phyloP scores from a whole-genome alignment of 2,329 filamentous ascomycete genomes.

The Graphilbum fragrans region DNA sequence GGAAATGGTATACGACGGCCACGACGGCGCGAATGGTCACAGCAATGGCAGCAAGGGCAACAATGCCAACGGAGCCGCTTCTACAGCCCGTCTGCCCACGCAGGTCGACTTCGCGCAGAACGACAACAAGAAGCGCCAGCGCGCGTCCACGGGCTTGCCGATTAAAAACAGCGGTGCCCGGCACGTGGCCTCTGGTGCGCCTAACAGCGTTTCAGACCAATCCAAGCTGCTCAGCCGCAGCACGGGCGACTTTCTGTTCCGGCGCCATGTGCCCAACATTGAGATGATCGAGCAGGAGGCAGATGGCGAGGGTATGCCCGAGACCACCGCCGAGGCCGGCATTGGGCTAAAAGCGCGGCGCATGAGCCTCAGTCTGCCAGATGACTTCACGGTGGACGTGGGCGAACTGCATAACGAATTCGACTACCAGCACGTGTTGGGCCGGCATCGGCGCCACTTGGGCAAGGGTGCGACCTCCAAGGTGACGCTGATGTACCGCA shows the following conservation, averaged over 20 bases:
- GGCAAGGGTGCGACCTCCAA: constrained; percentile 76
- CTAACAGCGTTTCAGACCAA: constrained; percentile 8
- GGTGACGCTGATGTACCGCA: constrained; percentile 68
- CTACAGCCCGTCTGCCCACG: constrained; percentile 22
- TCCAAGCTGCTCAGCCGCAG: constrained; percentile 11
- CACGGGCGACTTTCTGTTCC: constrained; percentile 8
- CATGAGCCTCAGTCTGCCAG: constrained; percentile 60
- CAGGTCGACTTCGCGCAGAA: constrained; percentile 31
- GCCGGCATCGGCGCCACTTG: constrained; percentile 60
- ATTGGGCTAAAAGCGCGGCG: constrained; percentile 69
- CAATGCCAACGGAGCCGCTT: background rate
- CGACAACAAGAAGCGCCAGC: constrained; percentile 34
- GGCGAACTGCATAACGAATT: constrained; percentile 59
- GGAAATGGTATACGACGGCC: constrained; percentile 23
- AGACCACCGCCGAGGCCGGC: constrained; percentile 51
- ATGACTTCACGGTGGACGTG: constrained; percentile 61
- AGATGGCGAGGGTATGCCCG: no score
- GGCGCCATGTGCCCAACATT: constrained; percentile 35
- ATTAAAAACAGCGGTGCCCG: constrained; percentile 22
- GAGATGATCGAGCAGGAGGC: constrained; percentile 22
- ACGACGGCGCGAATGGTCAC: background rate
- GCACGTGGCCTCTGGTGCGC: constrained; percentile 27
- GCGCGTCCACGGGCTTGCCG: constrained; percentile 34
- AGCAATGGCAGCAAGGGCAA: background rate
- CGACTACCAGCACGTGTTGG: constrained; percentile 57